Conservation (phyloP, 2,329 filamentous ascomycete species). For the Cryphonectria radicalis region DNA sequence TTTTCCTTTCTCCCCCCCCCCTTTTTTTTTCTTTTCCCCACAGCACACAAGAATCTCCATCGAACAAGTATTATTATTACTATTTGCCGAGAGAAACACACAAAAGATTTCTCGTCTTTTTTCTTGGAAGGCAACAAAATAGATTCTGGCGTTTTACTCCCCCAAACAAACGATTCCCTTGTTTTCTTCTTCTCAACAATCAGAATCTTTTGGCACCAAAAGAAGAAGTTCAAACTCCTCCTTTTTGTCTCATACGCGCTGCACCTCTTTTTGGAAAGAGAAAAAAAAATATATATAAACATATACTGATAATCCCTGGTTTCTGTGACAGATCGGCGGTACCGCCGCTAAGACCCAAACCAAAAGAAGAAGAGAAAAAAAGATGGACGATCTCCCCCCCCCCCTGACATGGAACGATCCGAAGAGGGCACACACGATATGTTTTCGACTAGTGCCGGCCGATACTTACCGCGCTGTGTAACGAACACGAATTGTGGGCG, state of each 20-base stretch:
- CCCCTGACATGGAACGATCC: background rate
- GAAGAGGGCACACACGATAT: background rate
- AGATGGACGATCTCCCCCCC: background rate
- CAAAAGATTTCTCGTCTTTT: slow-evolving; percentile 16
- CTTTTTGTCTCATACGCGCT: slow-evolving; percentile 8
- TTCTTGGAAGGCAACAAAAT: slow-evolving; percentile 27
- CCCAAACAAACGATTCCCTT: background rate
- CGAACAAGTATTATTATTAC: background rate
- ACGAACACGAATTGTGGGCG: too few species aligned
- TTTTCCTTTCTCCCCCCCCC: background rate
- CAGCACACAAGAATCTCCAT: background rate
- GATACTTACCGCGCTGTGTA: background rate
- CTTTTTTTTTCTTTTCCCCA: background rate
- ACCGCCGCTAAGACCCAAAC: slow-evolving; percentile 26
- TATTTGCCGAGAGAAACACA: slow-evolving; percentile 2
- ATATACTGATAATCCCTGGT: slow-evolving; percentile 29
- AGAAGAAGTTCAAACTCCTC: slow-evolving; percentile 23
- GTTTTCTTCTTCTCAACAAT: background rate
- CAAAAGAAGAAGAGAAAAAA: background rate
- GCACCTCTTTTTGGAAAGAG: background rate
- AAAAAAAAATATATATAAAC: background rate
- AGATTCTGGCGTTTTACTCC: slow-evolving; percentile 29
- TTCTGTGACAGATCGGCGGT: slow-evolving; percentile 34
- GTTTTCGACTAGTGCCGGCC: background rate
- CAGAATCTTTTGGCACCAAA: slow-evolving; percentile 25